Percentiles rank a stretch among this genome's conserved stretches.
Conservation (phyloP, 345 rosid species). For the Gossypium herbaceum region DNA sequence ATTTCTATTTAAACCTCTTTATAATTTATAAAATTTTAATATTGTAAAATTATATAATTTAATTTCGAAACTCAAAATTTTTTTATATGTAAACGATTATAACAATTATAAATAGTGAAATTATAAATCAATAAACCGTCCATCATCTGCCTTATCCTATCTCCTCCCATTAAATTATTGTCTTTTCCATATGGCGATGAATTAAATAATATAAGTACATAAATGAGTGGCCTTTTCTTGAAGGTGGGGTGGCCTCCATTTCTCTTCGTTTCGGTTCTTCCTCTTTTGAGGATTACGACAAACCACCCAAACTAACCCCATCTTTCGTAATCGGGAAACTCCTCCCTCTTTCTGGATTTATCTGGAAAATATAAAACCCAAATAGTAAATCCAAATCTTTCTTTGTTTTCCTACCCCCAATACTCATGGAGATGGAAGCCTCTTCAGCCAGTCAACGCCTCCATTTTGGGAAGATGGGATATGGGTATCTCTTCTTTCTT, state of each 20-base stretch:
- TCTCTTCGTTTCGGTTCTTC: conserved; percentile 1
- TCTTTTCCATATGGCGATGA: not conserved
- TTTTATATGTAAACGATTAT: too few relatives aligned
- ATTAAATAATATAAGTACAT: not conserved
- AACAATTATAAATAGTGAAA: too few relatives aligned
- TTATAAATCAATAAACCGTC: not conserved
- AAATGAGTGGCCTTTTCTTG: not conserved
- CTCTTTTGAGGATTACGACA: conserved; percentile 14
- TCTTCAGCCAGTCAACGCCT: conserved; percentile 59
- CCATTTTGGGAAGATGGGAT: conserved; percentile 89
- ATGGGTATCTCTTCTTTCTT: conserved; percentile 48
- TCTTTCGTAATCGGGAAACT: conserved; percentile 26
- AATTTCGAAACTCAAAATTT: too few relatives aligned
- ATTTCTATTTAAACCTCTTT: rapidly evolving
- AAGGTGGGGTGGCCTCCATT: not conserved
- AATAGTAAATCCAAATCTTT: not conserved
- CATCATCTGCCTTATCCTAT: conserved; percentile 14
- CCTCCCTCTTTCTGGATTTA: conserved; percentile 18
- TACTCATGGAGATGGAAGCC: conserved; percentile 56
- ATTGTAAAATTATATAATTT: too few relatives aligned
- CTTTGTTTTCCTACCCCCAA: conserved; percentile 3
- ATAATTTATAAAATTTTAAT: too few relatives aligned
- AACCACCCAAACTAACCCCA: conserved; percentile 15
- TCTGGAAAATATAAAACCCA: not conserved
- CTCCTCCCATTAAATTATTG: not conserved